Base-by-base conservation (phyloP, 2,329 filamentous ascomycete genomes). In the Beauveria asiatica region DNA sequence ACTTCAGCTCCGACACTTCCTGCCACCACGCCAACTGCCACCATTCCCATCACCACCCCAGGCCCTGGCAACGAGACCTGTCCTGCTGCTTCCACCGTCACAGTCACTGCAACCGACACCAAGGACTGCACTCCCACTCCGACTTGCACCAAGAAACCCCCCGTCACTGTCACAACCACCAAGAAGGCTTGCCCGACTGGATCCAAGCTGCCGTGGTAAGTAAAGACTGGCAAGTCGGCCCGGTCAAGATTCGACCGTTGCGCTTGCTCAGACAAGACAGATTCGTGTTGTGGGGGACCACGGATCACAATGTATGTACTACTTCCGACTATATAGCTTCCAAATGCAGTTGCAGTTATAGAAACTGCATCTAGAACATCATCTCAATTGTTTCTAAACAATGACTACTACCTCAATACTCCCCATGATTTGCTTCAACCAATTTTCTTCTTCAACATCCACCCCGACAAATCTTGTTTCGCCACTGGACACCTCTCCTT, bases 121-220 rank as follows among this genome's bases (percentile, higher is more conserved):
- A 49, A 49, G 33, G 59, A 51, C 59, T 60, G 59, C 45, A 55
- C 51, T 23, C 30, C 59, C 16, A 55, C 42, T 41, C 51, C 59
- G 8, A 50, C 59, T 9, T 60, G 59, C 59, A 60, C 59, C 9
- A 60, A 60, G 52, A 27, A 10, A 17, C 13, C 59, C 25, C 51
- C 51, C 19, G 59, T 60, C 33, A 60, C 59, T 2, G 52, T 60
- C 9, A 60, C 59, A 6, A 60, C 42, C 17, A 60, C 59, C 44
- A 60, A 52, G 23, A 55, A 55, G 27, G 52, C 59, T 33, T 60
- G 59, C 51, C 59, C 59, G 10, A 60, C 51, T 17, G 59, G 51
- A 21, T 60, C 59, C n/a, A 60, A 60, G 59, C 52, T 60, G 30
- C 52, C 59, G 6, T 60, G 51, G 51, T 60, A 60, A 49, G 37